Conservation (phyloP, 805 yeast genomes). For the Pichia kluyveri region DNA sequence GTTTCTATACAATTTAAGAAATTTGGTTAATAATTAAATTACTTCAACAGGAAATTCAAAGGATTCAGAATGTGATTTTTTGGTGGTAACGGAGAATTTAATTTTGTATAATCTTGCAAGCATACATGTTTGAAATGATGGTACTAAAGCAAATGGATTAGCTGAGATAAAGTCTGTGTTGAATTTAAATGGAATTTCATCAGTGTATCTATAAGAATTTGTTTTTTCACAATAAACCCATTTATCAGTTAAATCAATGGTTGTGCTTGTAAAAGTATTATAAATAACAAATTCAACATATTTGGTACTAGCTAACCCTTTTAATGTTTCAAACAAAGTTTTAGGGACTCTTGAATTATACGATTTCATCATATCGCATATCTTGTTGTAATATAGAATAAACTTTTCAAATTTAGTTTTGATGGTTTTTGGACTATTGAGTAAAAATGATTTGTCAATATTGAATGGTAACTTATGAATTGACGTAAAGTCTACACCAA, state of each 20-base stretch:
- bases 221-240: constrained; percentile 4
- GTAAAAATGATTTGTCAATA: constrained; percentile 9
- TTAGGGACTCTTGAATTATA: constrained; percentile 9
- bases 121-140: constrained; percentile 9
- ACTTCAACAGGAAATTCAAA: constrained; percentile 6
- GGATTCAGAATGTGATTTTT: neutral
- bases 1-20: neutral
- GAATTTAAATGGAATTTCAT: constrained; percentile 1
- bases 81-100: neutral
- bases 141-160: constrained; percentile 3
- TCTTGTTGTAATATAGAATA: constrained; percentile 4
- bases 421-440: neutral
- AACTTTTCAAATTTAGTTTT: constrained; percentile 2
- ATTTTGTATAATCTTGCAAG: constrained; percentile 6
- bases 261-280: constrained; percentile 2
- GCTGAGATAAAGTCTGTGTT: neutral
- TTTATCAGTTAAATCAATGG: neutral
- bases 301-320: constrained; percentile 4
- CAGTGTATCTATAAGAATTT: neutral
- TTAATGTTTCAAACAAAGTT: neutral
- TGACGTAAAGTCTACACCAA: constrained; percentile 11
- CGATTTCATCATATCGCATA: constrained; percentile 2
- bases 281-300: neutral
- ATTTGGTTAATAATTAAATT: neutral
- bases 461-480: constrained; percentile 12